A percentile compares a stretch with the other conserved stretches of the same genome.
phyloP scores from a whole-genome alignment of 768 basidiomycete genomes.

The Pleurotus ostreatus region DNA sequence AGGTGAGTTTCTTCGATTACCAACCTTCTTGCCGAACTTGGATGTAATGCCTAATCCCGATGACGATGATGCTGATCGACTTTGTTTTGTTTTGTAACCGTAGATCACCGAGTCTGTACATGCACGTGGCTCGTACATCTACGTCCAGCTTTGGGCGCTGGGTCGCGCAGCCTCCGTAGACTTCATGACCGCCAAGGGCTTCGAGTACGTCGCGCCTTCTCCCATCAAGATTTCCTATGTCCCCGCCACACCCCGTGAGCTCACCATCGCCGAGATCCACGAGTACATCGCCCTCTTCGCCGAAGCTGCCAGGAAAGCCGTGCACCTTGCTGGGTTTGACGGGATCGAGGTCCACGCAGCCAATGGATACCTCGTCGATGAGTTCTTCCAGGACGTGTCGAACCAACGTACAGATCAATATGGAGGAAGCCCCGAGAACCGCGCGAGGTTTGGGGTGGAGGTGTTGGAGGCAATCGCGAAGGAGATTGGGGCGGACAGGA shows the following conservation, averaged over 20 bases:
- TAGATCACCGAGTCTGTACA: neutral
- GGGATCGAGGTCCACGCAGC: conserved; percentile 48
- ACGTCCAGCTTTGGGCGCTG: conserved; percentile 40
- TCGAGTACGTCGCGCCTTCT: conserved; percentile 23
- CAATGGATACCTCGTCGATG: conserved; percentile 51
- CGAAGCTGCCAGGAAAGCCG: conserved; percentile 50
- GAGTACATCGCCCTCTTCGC: conserved; percentile 48
- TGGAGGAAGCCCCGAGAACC: conserved; percentile 61
- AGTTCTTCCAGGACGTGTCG: conserved; percentile 54
- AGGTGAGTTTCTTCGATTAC: conserved; percentile 13
- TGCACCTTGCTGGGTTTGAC: conserved; percentile 60
- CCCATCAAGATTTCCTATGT: conserved; percentile 14
- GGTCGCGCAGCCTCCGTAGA: conserved; percentile 23
- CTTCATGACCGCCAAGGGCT: conserved; percentile 23
- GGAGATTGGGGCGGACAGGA: conserved; percentile 48
- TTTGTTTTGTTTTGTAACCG: neutral
- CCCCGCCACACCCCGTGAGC: conserved; percentile 27
- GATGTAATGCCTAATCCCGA: no score
- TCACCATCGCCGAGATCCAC: conserved; percentile 44
- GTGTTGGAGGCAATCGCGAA: conserved; percentile 46
- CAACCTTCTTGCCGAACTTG: no score
- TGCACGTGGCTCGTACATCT: conserved; percentile 41
- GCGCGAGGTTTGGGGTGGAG: conserved; percentile 53
- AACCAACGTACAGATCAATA: conserved; percentile 63
- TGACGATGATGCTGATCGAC: neutral